Evolutionary conservation across 208 protist genomes (phyloP).

Genomic region (Acanthamoeba castellanii): DNA sequence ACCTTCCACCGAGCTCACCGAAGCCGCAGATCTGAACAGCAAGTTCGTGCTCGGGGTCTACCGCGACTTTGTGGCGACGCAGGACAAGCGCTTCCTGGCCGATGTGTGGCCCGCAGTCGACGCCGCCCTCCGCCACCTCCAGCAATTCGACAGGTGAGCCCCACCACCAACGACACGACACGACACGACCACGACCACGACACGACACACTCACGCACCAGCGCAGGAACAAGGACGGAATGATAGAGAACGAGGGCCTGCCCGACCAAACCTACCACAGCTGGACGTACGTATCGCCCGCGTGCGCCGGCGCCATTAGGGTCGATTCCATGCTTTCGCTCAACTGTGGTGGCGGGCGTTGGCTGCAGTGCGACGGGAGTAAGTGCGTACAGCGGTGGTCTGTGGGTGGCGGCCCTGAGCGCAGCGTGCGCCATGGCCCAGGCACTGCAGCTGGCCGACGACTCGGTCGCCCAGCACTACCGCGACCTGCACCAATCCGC

Average conservation of each 20-base stretch:
- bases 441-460: background rate
- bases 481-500: constrained; percentile 68
- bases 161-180: background rate
- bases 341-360: background rate
- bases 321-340: background rate
- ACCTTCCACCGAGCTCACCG: background rate
- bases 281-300: constrained; percentile 77
- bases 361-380: constrained; percentile 69
- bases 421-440: background rate
- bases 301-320: background rate
- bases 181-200: background rate
- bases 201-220: constrained; percentile 55
- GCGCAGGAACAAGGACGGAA: constrained; percentile 85
- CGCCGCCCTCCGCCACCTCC: constrained; percentile 43
- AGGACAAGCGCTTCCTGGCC: constrained; percentile 82
- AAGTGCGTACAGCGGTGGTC: constrained; percentile 87
- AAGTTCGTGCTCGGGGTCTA: constrained; percentile 90
- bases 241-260: constrained; percentile 88
- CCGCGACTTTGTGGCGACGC: constrained; percentile 85
- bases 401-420: constrained; percentile 85
- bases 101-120: constrained; percentile 78
- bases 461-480: constrained; percentile 62
- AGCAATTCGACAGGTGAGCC: constrained; percentile 65
- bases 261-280: constrained; percentile 90
- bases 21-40: constrained; percentile 83